Base-by-base conservation (phyloP, 129 eudicot species). In the Flaveria bidentis region DNA sequence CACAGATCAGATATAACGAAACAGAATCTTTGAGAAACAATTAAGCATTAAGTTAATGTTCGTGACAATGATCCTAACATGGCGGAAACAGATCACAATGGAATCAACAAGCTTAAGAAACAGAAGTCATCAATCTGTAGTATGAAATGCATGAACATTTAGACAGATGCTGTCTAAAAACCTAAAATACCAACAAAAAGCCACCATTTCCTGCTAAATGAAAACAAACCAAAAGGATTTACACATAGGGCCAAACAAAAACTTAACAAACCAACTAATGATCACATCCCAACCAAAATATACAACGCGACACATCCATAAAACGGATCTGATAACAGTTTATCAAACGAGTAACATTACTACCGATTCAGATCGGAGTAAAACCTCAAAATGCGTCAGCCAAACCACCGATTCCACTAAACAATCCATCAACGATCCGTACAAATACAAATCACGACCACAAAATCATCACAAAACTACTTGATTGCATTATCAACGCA, bases 291-390 rank as follows among this genome's bases (percentile, higher is more conserved):
- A 76, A 64, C 1, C 67, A 51, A 49, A 76, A 47, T 33, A 66
- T 76, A 51, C 65, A 18, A 76, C 44, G 25, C 45, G 67, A 76
- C 10, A 23, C 55, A 39, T 41, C 51, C 23, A 57, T 28, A 69
- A 17, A 28, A 18, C 45, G 25, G 76, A 78, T 78, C 82, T 45
- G 41, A 58, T 28, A 2, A 58, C 17, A 26, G 17, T 61, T 58
- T 23, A 36, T 36, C 4, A 23, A 60, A 42, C 10, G 60, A 23
- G 41, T 25, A 74, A 33, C 66, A 76, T 39, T 66, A 49, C 25
- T 25, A 57, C 36, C 33, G 14, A 57, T 13, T 28, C 79, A 80
- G 79, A 80, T 80, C 83, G 44, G 79, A 44, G 49, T 70, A 65
- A 52, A 36, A 61, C 20, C 42, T 50, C 55, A 47, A 33, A 64